These are phyloP conservation scores for Vanderwaltozyma verrucispora DNA, from an alignment of 805 yeast species.

Conservation along the genomic window DNA sequence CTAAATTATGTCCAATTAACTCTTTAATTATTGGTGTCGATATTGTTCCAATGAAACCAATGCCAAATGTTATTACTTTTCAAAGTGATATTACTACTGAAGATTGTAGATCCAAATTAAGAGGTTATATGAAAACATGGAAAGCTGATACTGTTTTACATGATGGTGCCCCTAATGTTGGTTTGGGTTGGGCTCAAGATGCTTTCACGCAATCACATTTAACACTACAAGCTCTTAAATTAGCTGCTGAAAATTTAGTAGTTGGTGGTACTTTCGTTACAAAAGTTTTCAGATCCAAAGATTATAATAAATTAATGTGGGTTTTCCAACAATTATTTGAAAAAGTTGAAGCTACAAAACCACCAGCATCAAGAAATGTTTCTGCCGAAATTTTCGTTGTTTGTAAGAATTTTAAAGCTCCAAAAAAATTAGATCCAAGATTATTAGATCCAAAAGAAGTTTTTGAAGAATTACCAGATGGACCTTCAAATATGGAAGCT, in stretches of 20 bases:
- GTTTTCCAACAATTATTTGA: slow-evolving; percentile 93
- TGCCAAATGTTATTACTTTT: slow-evolving; percentile 89
- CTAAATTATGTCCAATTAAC: slow-evolving; percentile 83
- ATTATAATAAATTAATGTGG: slow-evolving; percentile 95
- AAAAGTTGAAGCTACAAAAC: slow-evolving; percentile 96
- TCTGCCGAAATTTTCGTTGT: slow-evolving; percentile 99
- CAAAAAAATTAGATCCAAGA: slow-evolving; percentile 88
- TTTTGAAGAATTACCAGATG: slow-evolving; percentile 79
- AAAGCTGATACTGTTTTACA: slow-evolving; percentile 96
- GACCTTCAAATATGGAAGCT: slow-evolving; percentile 73
- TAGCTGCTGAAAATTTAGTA: slow-evolving; percentile 86
- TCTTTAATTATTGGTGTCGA: slow-evolving; percentile 97
- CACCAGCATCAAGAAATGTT: slow-evolving; percentile 97
- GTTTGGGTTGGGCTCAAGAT: slow-evolving; percentile 99
- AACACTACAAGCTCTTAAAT: slow-evolving; percentile 82
- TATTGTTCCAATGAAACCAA: slow-evolving; percentile 92
- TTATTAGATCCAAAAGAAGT: slow-evolving; percentile 86
- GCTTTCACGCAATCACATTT: slow-evolving; percentile 97
- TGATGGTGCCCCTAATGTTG: slow-evolving; percentile 99
- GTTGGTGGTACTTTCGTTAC: slow-evolving; percentile 96
- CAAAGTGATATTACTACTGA: slow-evolving; percentile 97
- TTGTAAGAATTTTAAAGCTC: slow-evolving; percentile 92
- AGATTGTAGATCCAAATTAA: slow-evolving; percentile 86
- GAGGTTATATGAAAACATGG: slow-evolving; percentile 98
- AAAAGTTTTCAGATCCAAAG: slow-evolving; percentile 96